phyloP scores from a whole-genome alignment of 1,284 basidiomycete genomes.

The Trichosporon ovoides region DNA sequence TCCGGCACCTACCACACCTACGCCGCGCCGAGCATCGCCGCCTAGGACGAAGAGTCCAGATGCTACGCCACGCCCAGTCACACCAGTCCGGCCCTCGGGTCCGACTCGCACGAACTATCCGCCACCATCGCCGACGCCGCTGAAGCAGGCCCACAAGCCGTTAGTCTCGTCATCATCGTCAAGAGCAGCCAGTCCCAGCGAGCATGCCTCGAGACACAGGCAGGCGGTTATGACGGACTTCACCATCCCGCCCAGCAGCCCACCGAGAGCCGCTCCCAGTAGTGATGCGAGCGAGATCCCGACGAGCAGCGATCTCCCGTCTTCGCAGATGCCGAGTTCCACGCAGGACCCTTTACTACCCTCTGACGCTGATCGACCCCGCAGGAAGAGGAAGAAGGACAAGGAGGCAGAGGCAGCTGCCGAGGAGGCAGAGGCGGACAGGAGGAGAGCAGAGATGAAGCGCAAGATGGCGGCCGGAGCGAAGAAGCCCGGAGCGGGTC shows the following conservation, averaged over 20 bases:
- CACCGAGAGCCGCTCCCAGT: background rate
- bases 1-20: too few relatives aligned
- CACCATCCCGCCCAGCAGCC: background rate
- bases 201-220: background rate
- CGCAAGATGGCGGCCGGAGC: conserved; percentile 33
- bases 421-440: conserved; percentile 34
- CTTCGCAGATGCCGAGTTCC: conserved; percentile 6
- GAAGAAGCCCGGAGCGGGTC: conserved; percentile 17
- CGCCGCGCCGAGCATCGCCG: too few relatives aligned
- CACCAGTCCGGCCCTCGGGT: background rate
- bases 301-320: background rate
- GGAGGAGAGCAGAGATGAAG: conserved; percentile 30
- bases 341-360: conserved; percentile 18
- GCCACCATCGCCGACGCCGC: conserved; percentile 16
- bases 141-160: background rate
- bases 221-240: background rate
- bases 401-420: conserved; percentile 30
- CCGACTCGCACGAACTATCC: background rate
- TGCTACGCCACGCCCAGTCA: conserved; percentile 7
- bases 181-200: background rate
- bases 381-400: conserved; percentile 21
- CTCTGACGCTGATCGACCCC: conserved; percentile 13
- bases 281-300: background rate
- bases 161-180: background rate
- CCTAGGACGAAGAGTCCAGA: too few relatives aligned